phyloP scores from a whole-genome alignment of 768 basidiomycete genomes.

The Pleurotus tuoliensis region DNA sequence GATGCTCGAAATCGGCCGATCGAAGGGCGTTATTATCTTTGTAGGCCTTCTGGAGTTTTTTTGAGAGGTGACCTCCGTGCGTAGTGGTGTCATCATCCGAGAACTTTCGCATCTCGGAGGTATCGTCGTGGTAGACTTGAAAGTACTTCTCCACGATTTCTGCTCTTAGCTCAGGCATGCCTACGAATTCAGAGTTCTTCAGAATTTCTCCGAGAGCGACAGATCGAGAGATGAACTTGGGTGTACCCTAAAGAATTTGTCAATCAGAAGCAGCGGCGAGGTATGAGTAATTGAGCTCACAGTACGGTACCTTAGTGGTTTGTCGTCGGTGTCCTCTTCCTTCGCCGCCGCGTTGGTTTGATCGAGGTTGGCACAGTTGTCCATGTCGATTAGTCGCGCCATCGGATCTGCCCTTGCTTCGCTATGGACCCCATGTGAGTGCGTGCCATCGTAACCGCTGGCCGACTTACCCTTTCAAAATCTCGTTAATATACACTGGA shows the following conservation, averaged over 20 bases:
- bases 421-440: not conserved
- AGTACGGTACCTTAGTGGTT: not conserved
- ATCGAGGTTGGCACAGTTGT: no score
- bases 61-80: not conserved
- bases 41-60: no score
- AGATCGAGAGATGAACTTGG: conserved; percentile 2
- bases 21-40: no score
- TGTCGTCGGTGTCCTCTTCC: not conserved
- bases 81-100: no score
- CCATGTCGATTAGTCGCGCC: no score
- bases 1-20: not conserved
- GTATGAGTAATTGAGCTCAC: not conserved
- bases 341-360: not conserved
- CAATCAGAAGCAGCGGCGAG: no score
- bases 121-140: no score
- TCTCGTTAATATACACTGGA: conserved; percentile 1
- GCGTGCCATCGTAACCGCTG: no score
- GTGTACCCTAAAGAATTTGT: not conserved
- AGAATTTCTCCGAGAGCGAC: conserved; percentile 5
- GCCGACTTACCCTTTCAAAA: not conserved
- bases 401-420: no score
- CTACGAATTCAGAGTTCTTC: no score
- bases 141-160: not conserved
- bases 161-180: not conserved
- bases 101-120: no score